These are phyloP conservation scores for Diaporthe ilicicola DNA, from an alignment of 2,329 filamentous ascomycete genomes.

Conservation along the genomic window DNA sequence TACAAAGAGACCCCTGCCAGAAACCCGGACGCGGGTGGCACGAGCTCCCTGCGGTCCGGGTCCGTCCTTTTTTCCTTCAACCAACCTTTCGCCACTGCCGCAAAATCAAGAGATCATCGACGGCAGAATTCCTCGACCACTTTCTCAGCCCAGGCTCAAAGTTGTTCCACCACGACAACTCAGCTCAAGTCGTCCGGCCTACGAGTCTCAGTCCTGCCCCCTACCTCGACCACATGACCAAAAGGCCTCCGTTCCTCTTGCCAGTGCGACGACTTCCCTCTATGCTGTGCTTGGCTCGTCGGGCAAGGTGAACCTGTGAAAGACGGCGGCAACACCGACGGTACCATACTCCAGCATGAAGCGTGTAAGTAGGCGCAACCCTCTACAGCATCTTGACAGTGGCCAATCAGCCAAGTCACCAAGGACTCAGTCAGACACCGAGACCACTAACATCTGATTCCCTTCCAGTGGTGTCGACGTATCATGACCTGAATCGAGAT, in stretches of 20 bases:
- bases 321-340: constrained; percentile 17
- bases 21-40: constrained; percentile 10
- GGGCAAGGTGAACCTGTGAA: neutral
- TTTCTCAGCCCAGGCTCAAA: constrained; percentile 2
- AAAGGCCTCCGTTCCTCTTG: neutral
- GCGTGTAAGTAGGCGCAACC: constrained; percentile 25
- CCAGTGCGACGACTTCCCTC: neutral
- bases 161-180: constrained; percentile 12
- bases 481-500: constrained; percentile 29
- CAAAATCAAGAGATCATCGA: constrained; percentile 28
- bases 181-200: neutral
- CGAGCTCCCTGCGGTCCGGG: constrained; percentile 17
- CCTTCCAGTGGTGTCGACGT: constrained; percentile 22
- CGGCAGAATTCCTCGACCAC: neutral
- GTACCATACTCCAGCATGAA: constrained; percentile 31
- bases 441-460: constrained; percentile 21
- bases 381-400: too few relatives aligned
- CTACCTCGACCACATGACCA: neutral
- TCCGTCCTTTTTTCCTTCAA: constrained; percentile 3
- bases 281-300: too few relatives aligned
- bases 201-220: neutral
- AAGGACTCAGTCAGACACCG: neutral
- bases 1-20: neutral
- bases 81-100: constrained; percentile 8
- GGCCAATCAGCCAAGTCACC: too few relatives aligned